A percentile compares a stretch with the other conserved stretches of the same genome.
Evolutionary conservation across 306 rosid species (phyloP).

Genomic region (Heteromeles arbutifolia): DNA sequence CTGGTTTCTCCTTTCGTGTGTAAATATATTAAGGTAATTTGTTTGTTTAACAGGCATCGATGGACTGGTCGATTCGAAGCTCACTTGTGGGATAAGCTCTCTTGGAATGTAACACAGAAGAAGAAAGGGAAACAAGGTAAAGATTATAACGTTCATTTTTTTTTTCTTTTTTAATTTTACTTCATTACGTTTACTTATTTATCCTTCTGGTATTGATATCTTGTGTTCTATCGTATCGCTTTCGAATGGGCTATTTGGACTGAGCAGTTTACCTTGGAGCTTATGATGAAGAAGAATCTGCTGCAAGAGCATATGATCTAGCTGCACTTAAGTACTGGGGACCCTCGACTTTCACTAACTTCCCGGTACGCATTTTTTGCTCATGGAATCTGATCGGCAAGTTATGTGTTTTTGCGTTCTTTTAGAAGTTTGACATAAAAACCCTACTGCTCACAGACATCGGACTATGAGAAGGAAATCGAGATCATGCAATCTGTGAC

Average conservation of each 20-base stretch:
- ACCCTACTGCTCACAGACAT: conserved; percentile 26
- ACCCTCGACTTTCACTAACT: conserved; percentile 68
- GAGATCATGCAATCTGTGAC: conserved; percentile 70
- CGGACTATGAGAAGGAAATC: conserved; percentile 67
- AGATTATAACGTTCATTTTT: neutral
- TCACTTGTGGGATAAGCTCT: conserved; percentile 90
- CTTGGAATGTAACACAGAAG: conserved; percentile 88
- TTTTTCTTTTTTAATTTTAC: neutral
- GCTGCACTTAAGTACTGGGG: conserved; percentile 95
- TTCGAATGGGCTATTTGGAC: neutral
- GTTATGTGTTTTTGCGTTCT: neutral
- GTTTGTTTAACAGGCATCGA: conserved; percentile 52
- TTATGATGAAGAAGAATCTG: conserved; percentile 89
- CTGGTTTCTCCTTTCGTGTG: neutral
- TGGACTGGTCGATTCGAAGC: conserved; percentile 95
- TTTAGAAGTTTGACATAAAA: neutral
- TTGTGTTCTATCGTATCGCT: conserved; percentile 1
- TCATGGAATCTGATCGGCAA: neutral
- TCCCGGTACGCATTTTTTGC: conserved; percentile 39
- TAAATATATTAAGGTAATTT: neutral
- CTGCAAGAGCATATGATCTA: conserved; percentile 92
- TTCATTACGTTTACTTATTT: neutral
- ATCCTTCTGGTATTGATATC: neutral
- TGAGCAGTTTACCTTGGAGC: conserved; percentile 65
- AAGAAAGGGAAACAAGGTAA: conserved; percentile 93